Conservation (phyloP, 495 filamentous ascomycete species). For the Trichoderma orchidacearum region DNA sequence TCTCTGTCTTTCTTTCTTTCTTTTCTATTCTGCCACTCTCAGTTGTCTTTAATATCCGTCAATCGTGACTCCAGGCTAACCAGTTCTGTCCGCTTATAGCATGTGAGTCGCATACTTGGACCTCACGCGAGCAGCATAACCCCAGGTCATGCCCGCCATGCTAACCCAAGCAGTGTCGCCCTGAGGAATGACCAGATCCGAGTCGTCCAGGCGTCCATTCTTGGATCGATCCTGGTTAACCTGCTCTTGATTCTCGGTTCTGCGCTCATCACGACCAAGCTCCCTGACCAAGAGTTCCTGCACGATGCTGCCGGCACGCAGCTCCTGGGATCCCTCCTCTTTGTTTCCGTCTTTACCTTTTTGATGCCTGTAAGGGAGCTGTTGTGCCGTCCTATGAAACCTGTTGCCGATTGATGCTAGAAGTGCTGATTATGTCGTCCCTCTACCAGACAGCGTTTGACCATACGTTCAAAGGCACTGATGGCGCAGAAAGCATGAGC, state of each 20-base stretch:
- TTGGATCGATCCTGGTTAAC: conserved; percentile 65
- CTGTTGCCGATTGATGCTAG: background rate
- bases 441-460: conserved; percentile 10
- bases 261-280: conserved; percentile 57
- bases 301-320: conserved; percentile 9
- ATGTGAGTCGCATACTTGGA: conserved; percentile 1
- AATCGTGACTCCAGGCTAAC: background rate
- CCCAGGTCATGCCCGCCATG: background rate
- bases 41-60: background rate
- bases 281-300: background rate
- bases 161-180: background rate
- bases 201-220: conserved; percentile 59
- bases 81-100: background rate
- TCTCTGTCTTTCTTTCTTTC: background rate
- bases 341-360: conserved; percentile 12
- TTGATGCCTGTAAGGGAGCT: conserved; percentile 13
- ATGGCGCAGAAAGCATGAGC: conserved; percentile 10
- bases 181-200: conserved; percentile 40
- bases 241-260: conserved; percentile 63
- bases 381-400: background rate
- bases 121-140: background rate
- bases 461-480: conserved; percentile 6
- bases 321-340: conserved; percentile 10
- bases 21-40: background rate
- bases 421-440: background rate